These are phyloP conservation scores for Pascua sp. DNA, from an alignment of 1,284 basidiomycete genomes.

Conservation along the genomic window DNA sequence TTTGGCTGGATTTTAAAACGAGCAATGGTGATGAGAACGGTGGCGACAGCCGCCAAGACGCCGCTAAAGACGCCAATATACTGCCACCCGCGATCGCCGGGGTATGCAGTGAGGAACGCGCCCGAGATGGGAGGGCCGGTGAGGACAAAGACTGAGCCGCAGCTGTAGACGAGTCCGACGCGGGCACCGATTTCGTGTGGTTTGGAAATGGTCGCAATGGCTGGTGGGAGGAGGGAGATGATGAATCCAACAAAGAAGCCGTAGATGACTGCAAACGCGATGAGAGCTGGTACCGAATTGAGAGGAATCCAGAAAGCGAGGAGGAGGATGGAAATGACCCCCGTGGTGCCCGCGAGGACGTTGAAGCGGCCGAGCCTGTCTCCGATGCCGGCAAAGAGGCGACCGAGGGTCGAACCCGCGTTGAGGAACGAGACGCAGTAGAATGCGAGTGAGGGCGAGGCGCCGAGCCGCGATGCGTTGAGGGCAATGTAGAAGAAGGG, in stretches of 20 bases:
- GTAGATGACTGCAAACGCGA: conserved; percentile 41
- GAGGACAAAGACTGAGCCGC: conserved; percentile 32
- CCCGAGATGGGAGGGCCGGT: conserved; percentile 44
- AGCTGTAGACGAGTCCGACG: conserved; percentile 25
- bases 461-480: conserved; percentile 32
- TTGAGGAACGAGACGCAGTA: conserved; percentile 37
- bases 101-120: conserved; percentile 32
- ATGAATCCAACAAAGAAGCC: conserved; percentile 35
- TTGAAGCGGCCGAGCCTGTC: conserved; percentile 27
- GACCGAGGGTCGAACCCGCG: conserved; percentile 30
- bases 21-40: not conserved
- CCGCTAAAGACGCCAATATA: conserved; percentile 8
- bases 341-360: conserved; percentile 29
- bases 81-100: not conserved
- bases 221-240: conserved; percentile 28
- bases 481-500: conserved; percentile 36
- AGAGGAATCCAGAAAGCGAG: conserved; percentile 29
- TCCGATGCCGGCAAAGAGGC: conserved; percentile 13
- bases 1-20: too few relatives aligned
- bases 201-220: conserved; percentile 24
- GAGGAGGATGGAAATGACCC: conserved; percentile 14
- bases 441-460: conserved; percentile 25
- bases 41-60: not conserved
- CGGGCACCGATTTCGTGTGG: conserved; percentile 30
- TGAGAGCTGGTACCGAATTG: conserved; percentile 23